Evolutionary conservation across 768 basidiomycete genomes (phyloP).

Genomic region (Boletus rubropictus): DNA sequence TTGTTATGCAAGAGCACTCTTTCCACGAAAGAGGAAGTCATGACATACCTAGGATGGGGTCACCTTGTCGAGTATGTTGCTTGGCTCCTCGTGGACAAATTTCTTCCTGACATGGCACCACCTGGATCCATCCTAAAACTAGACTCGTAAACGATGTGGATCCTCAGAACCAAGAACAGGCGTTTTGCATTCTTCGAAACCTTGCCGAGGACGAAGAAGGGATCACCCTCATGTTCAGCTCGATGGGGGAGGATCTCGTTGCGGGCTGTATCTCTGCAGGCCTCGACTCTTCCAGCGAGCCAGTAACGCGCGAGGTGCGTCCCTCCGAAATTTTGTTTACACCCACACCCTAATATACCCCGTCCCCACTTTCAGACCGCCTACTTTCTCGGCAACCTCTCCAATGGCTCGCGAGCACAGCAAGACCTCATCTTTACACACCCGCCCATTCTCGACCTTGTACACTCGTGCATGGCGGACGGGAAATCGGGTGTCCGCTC

Average conservation of each 20-base stretch:
- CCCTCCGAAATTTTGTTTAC: neutral
- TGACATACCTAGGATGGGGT: slow-evolving; percentile 64
- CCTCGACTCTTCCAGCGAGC: slow-evolving; percentile 47
- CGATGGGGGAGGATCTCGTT: slow-evolving; percentile 43
- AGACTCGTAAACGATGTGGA: slow-evolving; percentile 56
- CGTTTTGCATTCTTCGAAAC: slow-evolving; percentile 60
- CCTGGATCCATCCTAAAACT: neutral
- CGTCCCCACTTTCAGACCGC: slow-evolving; percentile 39
- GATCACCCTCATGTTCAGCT: slow-evolving; percentile 53
- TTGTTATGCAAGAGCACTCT: slow-evolving; percentile 57
- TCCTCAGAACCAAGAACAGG: slow-evolving; percentile 61
- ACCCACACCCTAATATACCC: neutral
- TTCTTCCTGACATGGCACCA: neutral
- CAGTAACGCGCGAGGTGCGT: slow-evolving; percentile 49
- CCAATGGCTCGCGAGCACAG: slow-evolving; percentile 49
- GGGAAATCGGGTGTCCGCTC: slow-evolving; percentile 51
- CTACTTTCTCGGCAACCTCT: slow-evolving; percentile 60
- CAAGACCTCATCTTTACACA: slow-evolving; percentile 51
- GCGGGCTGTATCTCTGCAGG: slow-evolving; percentile 43
- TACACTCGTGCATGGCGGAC: slow-evolving; percentile 57
- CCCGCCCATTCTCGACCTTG: slow-evolving; percentile 44
- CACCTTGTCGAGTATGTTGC: slow-evolving; percentile 48
- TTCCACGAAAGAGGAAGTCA: slow-evolving; percentile 60
- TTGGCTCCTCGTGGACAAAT: neutral
- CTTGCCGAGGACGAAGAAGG: slow-evolving; percentile 60